phyloP scores from a whole-genome alignment of 257 asterid genomes.

The Przewalskia tangutica region DNA sequence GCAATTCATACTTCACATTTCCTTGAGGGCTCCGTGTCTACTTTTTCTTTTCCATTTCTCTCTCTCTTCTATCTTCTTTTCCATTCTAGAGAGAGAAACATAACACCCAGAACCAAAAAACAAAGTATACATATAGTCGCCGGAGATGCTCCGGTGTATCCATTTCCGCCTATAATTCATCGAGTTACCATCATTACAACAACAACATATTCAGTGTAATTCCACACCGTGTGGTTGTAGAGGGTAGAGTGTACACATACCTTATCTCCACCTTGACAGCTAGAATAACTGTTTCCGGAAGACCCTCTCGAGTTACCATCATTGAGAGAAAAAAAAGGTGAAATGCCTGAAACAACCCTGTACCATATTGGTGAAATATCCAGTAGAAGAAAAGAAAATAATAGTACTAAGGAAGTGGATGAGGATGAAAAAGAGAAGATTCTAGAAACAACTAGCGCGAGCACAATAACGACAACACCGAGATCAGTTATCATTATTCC shows the following conservation, averaged over 20 bases:
- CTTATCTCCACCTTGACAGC: no score
- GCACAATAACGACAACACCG: conserved; percentile 38
- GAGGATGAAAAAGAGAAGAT: conserved; percentile 15
- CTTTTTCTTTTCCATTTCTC: neutral
- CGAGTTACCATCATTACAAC: neutral
- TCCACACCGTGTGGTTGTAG: no score
- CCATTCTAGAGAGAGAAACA: neutral
- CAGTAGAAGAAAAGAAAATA: neutral
- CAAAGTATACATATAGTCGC: neutral
- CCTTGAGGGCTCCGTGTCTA: neutral
- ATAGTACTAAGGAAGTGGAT: neutral
- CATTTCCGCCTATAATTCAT: neutral
- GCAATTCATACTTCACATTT: neutral
- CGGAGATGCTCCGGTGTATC: neutral
- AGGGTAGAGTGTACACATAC: no score
- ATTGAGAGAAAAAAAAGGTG: neutral
- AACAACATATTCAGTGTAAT: no score
- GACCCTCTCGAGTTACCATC: neutral
- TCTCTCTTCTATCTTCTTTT: neutral
- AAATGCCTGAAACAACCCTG: neutral
- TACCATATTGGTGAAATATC: neutral
- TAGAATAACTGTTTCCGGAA: no score
- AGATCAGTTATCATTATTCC: conserved; percentile 72
- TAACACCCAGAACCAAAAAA: neutral
- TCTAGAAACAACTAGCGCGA: neutral